These are phyloP conservation scores for Cyathus striatus DNA, from an alignment of 768 basidiomycete species.

Conservation along the genomic window DNA sequence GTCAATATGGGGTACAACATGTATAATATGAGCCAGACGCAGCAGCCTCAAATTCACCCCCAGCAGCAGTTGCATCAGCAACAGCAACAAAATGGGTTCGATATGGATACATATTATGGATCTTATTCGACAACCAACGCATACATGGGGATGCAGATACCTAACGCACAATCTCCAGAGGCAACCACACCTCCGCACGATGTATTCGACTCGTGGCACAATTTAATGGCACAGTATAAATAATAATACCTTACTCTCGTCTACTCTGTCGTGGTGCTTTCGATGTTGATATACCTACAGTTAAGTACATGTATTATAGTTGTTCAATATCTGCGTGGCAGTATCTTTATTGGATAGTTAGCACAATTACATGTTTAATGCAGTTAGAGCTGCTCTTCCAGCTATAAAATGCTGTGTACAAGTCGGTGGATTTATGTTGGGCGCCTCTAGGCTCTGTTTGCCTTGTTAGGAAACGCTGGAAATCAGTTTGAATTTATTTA, in stretches of 20 bases:
- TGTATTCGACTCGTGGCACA: conserved; percentile 41
- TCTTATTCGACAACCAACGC: conserved; percentile 17
- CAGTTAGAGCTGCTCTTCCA: too few species aligned
- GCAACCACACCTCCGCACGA: conserved; percentile 25
- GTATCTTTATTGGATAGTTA: conserved; percentile 12
- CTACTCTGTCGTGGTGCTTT: background rate
- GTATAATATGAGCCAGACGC: conserved; percentile 9
- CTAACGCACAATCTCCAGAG: conserved; percentile 18
- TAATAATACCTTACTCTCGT: conserved; percentile 6
- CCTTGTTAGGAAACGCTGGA: too few species aligned
- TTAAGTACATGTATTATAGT: conserved; percentile 1
- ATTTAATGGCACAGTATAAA: conserved; percentile 42
- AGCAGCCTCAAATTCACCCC: background rate
- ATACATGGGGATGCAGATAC: conserved; percentile 4
- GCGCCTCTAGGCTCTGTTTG: too few species aligned
- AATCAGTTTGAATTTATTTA: too few species aligned
- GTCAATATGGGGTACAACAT: conserved; percentile 12
- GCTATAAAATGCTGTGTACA: too few species aligned
- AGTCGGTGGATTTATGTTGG: too few species aligned
- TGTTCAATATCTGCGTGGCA: background rate
- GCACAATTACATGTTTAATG: conserved; percentile 17
- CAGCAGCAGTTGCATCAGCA: conserved; percentile 3
- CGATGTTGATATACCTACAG: background rate
- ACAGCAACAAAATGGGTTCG: conserved; percentile 11
- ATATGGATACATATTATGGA: conserved; percentile 25